These are phyloP conservation scores for Amphichorda felina DNA, from an alignment of 2,329 filamentous ascomycete species.

Conservation along the genomic window DNA sequence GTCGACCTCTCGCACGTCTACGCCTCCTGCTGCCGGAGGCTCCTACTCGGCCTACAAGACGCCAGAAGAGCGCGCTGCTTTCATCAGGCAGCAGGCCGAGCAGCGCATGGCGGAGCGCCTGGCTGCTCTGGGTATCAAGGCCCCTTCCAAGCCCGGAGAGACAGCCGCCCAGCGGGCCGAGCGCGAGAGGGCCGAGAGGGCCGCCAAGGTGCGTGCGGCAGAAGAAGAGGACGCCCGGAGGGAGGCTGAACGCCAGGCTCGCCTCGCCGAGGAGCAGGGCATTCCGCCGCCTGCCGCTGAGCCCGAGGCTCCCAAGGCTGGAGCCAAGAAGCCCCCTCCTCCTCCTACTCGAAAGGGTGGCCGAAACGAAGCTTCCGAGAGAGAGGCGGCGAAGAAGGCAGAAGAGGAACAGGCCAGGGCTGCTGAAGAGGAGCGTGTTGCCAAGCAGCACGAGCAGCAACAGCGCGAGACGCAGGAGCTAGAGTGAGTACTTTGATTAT, in stretches of 20 bases:
- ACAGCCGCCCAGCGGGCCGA: conserved; percentile 74
- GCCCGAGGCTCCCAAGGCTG: conserved; percentile 16
- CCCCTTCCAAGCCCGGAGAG: conserved; percentile 68
- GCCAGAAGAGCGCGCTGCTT: conserved; percentile 85
- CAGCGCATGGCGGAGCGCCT: conserved; percentile 94
- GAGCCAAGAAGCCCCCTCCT: conserved; percentile 56
- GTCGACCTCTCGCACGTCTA: conserved; percentile 38
- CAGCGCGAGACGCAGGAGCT: conserved; percentile 61
- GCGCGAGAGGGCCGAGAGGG: conserved; percentile 76
- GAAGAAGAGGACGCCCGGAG: conserved; percentile 89
- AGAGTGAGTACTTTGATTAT: conserved; percentile 56
- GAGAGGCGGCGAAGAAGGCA: conserved; percentile 35
- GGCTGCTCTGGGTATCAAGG: conserved; percentile 83
- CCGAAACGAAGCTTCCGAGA: conserved; percentile 20
- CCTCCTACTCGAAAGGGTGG: conserved; percentile 64
- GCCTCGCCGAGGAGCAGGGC: conserved; percentile 68
- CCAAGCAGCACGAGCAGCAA: conserved; percentile 65
- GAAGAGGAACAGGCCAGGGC: conserved; percentile 52
- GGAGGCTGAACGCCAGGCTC: conserved; percentile 75
- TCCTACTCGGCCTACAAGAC: conserved; percentile 80
- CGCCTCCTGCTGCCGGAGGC: conserved; percentile 36
- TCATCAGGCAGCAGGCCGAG: conserved; percentile 94
- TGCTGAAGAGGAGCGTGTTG: conserved; percentile 53
- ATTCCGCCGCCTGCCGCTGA: conserved; percentile 44
- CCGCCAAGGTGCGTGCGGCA: conserved; percentile 76